A percentile compares a stretch with the other conserved stretches of the same genome.
These are phyloP conservation scores for Barbatosphaeria neglecta DNA, from an alignment of 495 filamentous ascomycete genomes.

Conservation along the genomic window DNA sequence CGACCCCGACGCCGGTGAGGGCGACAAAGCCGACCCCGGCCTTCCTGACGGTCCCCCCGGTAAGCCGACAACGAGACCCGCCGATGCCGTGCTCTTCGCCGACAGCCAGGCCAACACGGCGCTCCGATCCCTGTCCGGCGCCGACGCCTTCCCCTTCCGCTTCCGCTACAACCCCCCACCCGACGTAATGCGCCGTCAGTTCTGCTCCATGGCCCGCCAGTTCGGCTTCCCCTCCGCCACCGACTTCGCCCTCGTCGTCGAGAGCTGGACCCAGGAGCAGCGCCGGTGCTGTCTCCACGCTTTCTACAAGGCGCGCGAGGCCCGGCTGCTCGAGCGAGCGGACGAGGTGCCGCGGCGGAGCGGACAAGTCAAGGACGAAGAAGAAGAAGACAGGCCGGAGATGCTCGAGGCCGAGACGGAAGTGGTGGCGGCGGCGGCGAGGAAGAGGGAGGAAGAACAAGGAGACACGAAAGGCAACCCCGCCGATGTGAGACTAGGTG, in stretches of 20 bases:
- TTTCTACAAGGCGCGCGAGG: constrained; percentile 54
- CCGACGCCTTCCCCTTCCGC: constrained; percentile 44
- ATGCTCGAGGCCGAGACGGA: background rate
- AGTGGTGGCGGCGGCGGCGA: constrained; percentile 5
- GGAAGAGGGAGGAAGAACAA: background rate
- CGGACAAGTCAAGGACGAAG: background rate
- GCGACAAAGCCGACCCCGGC: background rate
- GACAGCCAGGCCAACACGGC: constrained; percentile 13
- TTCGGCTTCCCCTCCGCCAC: constrained; percentile 67
- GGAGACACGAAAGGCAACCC: too few species aligned
- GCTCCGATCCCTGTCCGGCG: background rate
- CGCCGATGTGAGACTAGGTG: too few species aligned
- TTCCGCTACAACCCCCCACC: constrained; percentile 66
- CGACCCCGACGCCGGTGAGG: constrained; percentile 13
- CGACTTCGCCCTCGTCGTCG: constrained; percentile 88
- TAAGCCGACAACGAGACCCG: too few species aligned
- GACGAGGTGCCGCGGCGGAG: background rate
- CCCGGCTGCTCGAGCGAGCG: constrained; percentile 18
- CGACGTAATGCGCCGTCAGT: constrained; percentile 69
- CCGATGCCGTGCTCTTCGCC: constrained; percentile 20
- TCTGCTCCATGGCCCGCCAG: constrained; percentile 75
- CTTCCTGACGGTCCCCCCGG: too few species aligned
- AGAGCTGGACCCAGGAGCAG: constrained; percentile 84
- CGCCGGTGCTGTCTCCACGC: constrained; percentile 64
- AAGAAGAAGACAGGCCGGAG: background rate